These are phyloP conservation scores for Kurtzmaniella fragi DNA, from an alignment of 805 yeast genomes.

Conservation along the genomic window DNA sequence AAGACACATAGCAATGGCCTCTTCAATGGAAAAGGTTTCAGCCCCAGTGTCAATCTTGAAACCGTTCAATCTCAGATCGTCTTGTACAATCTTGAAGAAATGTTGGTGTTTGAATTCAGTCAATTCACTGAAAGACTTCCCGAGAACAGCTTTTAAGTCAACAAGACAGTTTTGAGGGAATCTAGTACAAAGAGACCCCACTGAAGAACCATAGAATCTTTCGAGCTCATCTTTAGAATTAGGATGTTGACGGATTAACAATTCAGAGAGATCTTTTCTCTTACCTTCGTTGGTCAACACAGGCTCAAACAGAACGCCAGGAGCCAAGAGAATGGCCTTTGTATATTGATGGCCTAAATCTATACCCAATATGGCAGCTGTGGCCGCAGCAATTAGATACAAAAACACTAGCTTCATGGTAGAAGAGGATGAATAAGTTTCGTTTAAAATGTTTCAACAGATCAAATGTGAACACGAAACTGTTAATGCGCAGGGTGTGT, in stretches of 20 bases:
- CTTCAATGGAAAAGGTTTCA: constrained; percentile 54
- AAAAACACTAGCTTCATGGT: constrained; percentile 8
- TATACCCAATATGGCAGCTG: constrained; percentile 74
- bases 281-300: constrained; percentile 87
- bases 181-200: constrained; percentile 62
- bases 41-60: constrained; percentile 50
- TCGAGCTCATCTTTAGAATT: constrained; percentile 44
- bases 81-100: constrained; percentile 43
- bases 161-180: constrained; percentile 67
- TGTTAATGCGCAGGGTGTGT: background rate
- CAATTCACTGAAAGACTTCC: constrained; percentile 47
- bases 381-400: constrained; percentile 12
- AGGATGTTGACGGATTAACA: constrained; percentile 50
- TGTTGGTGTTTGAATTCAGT: constrained; percentile 47
- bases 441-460: background rate
- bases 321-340: constrained; percentile 86
- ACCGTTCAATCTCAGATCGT: constrained; percentile 39
- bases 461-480: background rate
- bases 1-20: constrained; percentile 77
- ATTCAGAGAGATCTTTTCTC: constrained; percentile 80
- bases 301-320: constrained; percentile 82
- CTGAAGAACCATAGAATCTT: constrained; percentile 75
- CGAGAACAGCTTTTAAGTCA: constrained; percentile 68
- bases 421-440: background rate
- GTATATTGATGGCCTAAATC: constrained; percentile 87